phyloP scores from a whole-genome alignment of 2,329 filamentous ascomycete species.

The Beauveria sp. region DNA sequence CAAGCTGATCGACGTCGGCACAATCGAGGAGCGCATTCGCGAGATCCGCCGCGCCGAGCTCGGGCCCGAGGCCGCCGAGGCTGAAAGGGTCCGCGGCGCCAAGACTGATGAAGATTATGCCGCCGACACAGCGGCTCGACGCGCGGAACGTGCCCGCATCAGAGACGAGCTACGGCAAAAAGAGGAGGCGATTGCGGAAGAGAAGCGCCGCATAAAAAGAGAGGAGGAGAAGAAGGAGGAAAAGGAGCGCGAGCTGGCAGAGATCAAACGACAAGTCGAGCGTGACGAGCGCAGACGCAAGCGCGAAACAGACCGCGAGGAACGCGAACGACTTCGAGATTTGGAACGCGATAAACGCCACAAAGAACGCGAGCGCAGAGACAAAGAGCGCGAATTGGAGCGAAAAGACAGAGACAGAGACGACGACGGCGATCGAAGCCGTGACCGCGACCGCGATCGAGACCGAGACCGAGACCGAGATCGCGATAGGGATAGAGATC shows the following conservation, averaged over 20 bases:
- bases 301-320: conserved; percentile 47
- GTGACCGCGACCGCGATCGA: conserved; percentile 31
- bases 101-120: conserved; percentile 71
- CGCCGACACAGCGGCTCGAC: conserved; percentile 53
- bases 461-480: conserved; percentile 30
- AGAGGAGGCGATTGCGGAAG: conserved; percentile 53
- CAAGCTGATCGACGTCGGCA: conserved; percentile 57
- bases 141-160: conserved; percentile 52
- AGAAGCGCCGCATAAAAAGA: conserved; percentile 50
- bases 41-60: conserved; percentile 60
- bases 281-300: conserved; percentile 41
- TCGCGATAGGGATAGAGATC: conserved; percentile 17
- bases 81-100: conserved; percentile 56
- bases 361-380: conserved; percentile 31
- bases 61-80: conserved; percentile 58
- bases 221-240: conserved; percentile 47
- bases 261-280: conserved; percentile 42
- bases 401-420: conserved; percentile 8
- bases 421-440: conserved; percentile 14
- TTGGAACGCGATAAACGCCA: conserved; percentile 32
- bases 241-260: conserved; percentile 40
- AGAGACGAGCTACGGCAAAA: conserved; percentile 52
- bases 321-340: conserved; percentile 41
- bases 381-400: conserved; percentile 27
- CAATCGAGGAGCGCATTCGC: conserved; percentile 63